These are phyloP conservation scores for Paralagenidium karlingii DNA, from an alignment of 352 stramenopile genomes.

Conservation along the genomic window DNA sequence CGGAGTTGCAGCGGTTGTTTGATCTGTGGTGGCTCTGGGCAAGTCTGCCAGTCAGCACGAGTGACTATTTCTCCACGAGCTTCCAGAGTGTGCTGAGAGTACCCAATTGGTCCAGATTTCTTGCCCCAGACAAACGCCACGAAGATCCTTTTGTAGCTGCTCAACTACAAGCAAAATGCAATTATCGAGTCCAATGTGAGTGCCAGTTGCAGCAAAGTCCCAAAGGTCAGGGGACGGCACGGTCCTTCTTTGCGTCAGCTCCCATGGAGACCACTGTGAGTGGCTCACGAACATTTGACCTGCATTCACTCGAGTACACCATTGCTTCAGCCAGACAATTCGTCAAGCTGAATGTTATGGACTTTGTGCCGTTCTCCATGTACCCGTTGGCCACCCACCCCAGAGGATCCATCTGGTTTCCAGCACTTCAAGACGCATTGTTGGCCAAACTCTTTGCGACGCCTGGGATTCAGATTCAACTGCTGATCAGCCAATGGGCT, in stretches of 20 bases:
- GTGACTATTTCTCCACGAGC: slow-evolving; percentile 32
- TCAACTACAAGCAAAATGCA: slow-evolving; percentile 22
- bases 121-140: slow-evolving; percentile 14
- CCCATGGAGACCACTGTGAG: slow-evolving; percentile 40
- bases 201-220: too few relatives aligned
- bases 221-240: too few relatives aligned
- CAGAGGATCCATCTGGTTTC: slow-evolving; percentile 50
- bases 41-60: slow-evolving; percentile 9
- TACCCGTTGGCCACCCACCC: slow-evolving; percentile 24
- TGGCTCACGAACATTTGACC: slow-evolving; percentile 41
- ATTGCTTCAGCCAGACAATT: slow-evolving; percentile 37
- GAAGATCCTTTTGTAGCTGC: slow-evolving; percentile 36
- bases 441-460: slow-evolving; percentile 43
- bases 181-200: slow-evolving; percentile 22
- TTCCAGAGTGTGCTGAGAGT: slow-evolving; percentile 48
- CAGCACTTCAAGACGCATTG: slow-evolving; percentile 45
- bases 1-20: slow-evolving; percentile 51
- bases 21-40: slow-evolving; percentile 63
- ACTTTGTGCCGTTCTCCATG: slow-evolving; percentile 63
- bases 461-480: slow-evolving; percentile 24
- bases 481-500: slow-evolving; percentile 73
- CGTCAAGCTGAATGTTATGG: slow-evolving; percentile 71
- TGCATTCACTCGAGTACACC: slow-evolving; percentile 60
- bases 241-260: slow-evolving; percentile 14
- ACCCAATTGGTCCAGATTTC: slow-evolving; percentile 39